Evolutionary conservation across 1,284 basidiomycete genomes (phyloP).

Genomic region (Microbotryum saponariae): DNA sequence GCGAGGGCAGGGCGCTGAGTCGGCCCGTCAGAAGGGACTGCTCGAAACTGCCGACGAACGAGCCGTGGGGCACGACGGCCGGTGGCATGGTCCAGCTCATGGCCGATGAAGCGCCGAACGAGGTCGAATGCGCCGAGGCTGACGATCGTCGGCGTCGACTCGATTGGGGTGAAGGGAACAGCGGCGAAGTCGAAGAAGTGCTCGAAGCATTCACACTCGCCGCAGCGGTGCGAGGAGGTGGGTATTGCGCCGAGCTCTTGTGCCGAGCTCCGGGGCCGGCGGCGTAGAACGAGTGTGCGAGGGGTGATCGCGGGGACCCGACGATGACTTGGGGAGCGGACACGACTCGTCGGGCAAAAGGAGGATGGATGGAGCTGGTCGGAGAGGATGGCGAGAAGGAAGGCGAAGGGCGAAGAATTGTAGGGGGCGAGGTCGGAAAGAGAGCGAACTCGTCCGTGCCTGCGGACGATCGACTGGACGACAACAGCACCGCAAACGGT

Average conservation of each 20-base stretch:
- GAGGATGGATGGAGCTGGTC: background rate
- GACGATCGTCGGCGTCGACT: slow-evolving; percentile 18
- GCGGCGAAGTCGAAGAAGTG: background rate
- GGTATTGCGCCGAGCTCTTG: slow-evolving; percentile 3
- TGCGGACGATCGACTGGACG: slow-evolving; percentile 7
- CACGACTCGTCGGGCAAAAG: background rate
- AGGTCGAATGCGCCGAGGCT: slow-evolving; percentile 2
- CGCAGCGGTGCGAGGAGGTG: background rate
- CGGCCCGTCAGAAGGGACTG: slow-evolving; percentile 41
- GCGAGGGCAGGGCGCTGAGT: slow-evolving; percentile 38
- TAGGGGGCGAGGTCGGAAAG: background rate
- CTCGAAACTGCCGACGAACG: slow-evolving; percentile 42
- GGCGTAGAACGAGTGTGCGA: background rate
- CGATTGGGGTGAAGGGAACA: background rate
- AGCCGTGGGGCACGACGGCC: slow-evolving; percentile 3
- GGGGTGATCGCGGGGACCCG: slow-evolving; percentile 1
- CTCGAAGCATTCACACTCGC: background rate
- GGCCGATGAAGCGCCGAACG: background rate
- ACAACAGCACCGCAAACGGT: slow-evolving; percentile 1
- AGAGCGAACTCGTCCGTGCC: background rate
- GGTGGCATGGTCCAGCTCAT: background rate
- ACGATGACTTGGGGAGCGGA: background rate
- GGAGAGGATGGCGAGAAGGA: slow-evolving; percentile 1
- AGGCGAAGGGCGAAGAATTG: background rate
- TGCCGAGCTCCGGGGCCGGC: slow-evolving; percentile 3